Evolutionary conservation across 148 eudicot species (phyloP).

Genomic region (Drosera capensis): DNA sequence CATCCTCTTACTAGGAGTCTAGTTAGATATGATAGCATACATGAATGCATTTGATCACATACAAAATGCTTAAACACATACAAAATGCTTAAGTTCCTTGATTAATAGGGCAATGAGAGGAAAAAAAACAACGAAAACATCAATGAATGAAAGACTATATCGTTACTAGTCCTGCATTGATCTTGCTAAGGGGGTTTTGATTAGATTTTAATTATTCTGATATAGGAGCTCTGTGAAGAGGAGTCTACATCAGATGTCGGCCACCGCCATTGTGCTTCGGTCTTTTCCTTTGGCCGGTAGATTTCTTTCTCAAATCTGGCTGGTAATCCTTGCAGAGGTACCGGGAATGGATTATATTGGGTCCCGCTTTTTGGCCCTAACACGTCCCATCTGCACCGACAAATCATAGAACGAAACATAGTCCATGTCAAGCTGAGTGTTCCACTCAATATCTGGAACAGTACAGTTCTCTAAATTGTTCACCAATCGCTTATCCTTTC

Average conservation of each 20-base stretch:
- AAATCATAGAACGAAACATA: constrained; percentile 8
- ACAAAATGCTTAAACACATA: too few species aligned
- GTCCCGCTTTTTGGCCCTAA: constrained; percentile 25
- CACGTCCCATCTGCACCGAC: constrained; percentile 32
- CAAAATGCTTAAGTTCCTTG: too few species aligned
- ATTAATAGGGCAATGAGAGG: too few species aligned
- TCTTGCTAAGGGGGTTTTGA: not conserved
- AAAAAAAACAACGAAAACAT: too few species aligned
- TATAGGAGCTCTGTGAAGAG: constrained; percentile 9
- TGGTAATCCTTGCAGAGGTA: constrained; percentile 36
- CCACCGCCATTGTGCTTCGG: not conserved
- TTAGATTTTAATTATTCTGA: not conserved
- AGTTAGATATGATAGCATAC: too few species aligned
- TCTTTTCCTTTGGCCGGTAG: constrained; percentile 11
- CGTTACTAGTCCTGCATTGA: not conserved
- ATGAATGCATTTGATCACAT: too few species aligned
- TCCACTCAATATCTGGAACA: not conserved
- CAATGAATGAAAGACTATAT: constrained; percentile 1
- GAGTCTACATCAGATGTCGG: not conserved
- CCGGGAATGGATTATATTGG: constrained; percentile 33
- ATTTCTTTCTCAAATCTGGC: constrained; percentile 28
- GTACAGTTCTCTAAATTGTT: not conserved
- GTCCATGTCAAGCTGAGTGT: constrained; percentile 1
- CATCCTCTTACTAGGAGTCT: too few species aligned
- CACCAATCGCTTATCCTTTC: too few species aligned